Base-by-base conservation (phyloP, 2,329 filamentous ascomycete species). In the Sporothrix mexicana region DNA sequence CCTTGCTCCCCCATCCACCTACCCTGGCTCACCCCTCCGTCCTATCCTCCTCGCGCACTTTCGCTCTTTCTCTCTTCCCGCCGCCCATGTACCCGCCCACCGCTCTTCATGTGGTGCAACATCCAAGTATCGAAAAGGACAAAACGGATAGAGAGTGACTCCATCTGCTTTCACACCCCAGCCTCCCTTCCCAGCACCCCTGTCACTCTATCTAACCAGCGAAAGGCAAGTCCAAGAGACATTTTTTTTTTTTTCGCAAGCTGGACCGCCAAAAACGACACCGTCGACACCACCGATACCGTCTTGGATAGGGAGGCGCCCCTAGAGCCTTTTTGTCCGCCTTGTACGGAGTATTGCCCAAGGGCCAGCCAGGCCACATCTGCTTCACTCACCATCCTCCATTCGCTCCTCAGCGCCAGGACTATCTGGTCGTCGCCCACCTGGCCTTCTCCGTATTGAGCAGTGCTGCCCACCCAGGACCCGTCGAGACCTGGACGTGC, bases 121-220 rank as follows among this genome's bases (percentile, higher is more conserved):
- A 49, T 61, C n/a, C 25, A 67, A 51, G 53, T 61, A 61, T 69
- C 25, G 36, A 51, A 67, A 51, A 8, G 47, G 25, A 67, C 70
- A 43, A 55, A 57, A 49, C 45, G 66, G 59, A 53, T 67, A 67
- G 45, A 67, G 6, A 36, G 23, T 49, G 64, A 57, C 66, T 61
- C 66, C 57, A 55, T 69, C 45, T 55, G 45, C 25, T 55, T 59
- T 61, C 43, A 68, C 69, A 64, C 72, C 71, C 74, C 73, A 75
- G 66, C 73, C 73, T 72, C 67, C 68, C 74, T 69, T 64, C 62
- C 25, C 45, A 49, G 17, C n/a, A 57, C 36, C 69, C 73, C 66
- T 74, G 64, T 66, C 71, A 45, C 17, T 17, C 41, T 47, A n/a
- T 70, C 53, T 47, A 30, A 20, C 41, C 53, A 53, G 30, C 64